These are phyloP conservation scores for Trichoderma citrinoviride DNA, from an alignment of 2,329 filamentous ascomycete genomes.

Conservation along the genomic window DNA sequence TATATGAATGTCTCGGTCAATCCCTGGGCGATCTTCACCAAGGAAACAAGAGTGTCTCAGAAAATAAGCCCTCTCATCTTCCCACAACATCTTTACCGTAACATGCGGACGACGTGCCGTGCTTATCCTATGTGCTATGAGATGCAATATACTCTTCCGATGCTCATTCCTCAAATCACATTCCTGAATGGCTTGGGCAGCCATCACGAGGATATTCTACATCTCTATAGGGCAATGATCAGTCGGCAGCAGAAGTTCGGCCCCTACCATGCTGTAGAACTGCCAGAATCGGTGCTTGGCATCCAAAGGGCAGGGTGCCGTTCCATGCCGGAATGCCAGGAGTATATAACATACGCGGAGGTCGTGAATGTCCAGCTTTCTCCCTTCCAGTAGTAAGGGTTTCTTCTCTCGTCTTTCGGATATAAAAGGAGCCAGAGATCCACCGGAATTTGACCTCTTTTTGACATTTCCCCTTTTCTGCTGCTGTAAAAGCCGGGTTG, in stretches of 20 bases:
- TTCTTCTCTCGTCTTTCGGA: neutral
- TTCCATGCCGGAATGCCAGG: neutral
- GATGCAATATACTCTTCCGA: neutral
- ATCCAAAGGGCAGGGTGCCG: neutral
- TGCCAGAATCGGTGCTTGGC: neutral
- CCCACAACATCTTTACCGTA: neutral
- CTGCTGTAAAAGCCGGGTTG: neutral
- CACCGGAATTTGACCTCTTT: neutral
- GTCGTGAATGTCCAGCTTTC: neutral
- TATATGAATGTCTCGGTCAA: constrained; percentile 13
- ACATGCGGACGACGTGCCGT: neutral
- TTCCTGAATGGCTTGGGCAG: neutral
- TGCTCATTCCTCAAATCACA: neutral
- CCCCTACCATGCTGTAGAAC: neutral
- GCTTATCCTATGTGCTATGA: neutral
- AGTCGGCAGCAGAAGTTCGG: neutral
- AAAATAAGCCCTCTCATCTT: neutral
- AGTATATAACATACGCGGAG: neutral
- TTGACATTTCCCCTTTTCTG: neutral
- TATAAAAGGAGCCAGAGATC: neutral
- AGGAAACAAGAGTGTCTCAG: constrained; percentile 1
- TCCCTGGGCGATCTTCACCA: neutral
- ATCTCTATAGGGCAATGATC: neutral
- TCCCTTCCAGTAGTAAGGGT: neutral
- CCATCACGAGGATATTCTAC: neutral